Conservation (phyloP, 768 basidiomycete species). For the Tulasnella calospora region DNA sequence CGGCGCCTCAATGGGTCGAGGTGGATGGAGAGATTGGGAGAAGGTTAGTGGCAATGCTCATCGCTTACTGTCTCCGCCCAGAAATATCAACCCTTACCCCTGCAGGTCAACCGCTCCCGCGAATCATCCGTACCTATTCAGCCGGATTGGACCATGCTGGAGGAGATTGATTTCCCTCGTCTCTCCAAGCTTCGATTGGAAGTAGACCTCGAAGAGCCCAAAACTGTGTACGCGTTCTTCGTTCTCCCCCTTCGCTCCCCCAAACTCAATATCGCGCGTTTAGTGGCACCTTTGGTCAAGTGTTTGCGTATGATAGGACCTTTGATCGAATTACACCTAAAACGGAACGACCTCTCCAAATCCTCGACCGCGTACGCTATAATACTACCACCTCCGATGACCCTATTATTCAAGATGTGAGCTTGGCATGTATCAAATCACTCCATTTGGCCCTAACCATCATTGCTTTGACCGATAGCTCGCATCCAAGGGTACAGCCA, state of each 20-base stretch:
- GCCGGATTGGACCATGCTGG: conserved; percentile 88
- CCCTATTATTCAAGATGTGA: conserved; percentile 83
- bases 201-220: conserved; percentile 68
- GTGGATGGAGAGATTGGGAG: conserved; percentile 92
- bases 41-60: conserved; percentile 53
- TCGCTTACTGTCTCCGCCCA: conserved; percentile 4
- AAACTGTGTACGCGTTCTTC: conserved; percentile 64
- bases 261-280: not conserved
- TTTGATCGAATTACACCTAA: conserved; percentile 96
- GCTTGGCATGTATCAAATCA: conserved; percentile 20
- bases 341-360: conserved; percentile 82
- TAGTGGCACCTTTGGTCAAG: conserved; percentile 81
- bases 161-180: conserved; percentile 95
- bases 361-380: conserved; percentile 92
- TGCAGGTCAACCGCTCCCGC: conserved; percentile 51
- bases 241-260: not conserved
- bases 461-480: conserved; percentile 47
- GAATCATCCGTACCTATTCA: conserved; percentile 93
- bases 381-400: conserved; percentile 98
- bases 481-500: conserved; percentile 72
- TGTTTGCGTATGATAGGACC: conserved; percentile 88
- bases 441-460: not conserved
- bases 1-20: conserved; percentile 36
- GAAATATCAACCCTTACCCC: not conserved
- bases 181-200: conserved; percentile 88